Evolutionary conservation across 768 basidiomycete genomes (phyloP), one percentile per base, ranked within the genome.

Genomic region (Trametes cubensis): DNA sequence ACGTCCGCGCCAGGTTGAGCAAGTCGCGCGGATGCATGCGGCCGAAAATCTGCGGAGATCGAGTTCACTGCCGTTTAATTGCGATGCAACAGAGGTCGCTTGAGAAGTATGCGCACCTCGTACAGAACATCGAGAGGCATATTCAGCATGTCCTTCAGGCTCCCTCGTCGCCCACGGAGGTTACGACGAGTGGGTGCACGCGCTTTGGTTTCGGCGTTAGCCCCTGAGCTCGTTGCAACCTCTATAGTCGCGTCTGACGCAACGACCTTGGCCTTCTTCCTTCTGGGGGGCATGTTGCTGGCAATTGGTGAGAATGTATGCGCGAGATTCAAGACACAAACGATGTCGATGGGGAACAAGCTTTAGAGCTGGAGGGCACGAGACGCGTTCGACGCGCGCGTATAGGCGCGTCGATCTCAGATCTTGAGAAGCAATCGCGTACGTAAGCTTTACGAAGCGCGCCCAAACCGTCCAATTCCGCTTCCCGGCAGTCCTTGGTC

Each of bases 91-190:
- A 17, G 25, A 6, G 5, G 25, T 5, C 30, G 11, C 13, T 20
- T 11, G 23, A 21, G 8, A 25, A 44, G 28, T 17, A 34, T 10
- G 34, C 28, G 34, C 28, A 65, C 64, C 52, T 65, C 64, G 6
- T 50, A 28, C 2, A 64, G 50, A 14, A 60, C 40, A 47, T 62
- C 65, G 20, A 61, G 39, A 11, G 59, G 53, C 61, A 58, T 52
- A 46, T 55, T 55, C 41, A 55, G 51, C 52, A 62, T 62, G 20
- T 62, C 55, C 34, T 56, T 49, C 48, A 62, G 25, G 7, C 61
- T 55, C 23, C 61, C 61, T 18, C 61, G 47, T 6, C 50, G 47
- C 8, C 61, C 61, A 15, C 62, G 55, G 3, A 63, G 10, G 23
- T 34, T 18, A 6, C 58, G 58, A 26, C 47, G 56, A 2, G 46